Base-by-base conservation (phyloP, 2,329 filamentous ascomycete species). In the Salinomyces thailandicus region DNA sequence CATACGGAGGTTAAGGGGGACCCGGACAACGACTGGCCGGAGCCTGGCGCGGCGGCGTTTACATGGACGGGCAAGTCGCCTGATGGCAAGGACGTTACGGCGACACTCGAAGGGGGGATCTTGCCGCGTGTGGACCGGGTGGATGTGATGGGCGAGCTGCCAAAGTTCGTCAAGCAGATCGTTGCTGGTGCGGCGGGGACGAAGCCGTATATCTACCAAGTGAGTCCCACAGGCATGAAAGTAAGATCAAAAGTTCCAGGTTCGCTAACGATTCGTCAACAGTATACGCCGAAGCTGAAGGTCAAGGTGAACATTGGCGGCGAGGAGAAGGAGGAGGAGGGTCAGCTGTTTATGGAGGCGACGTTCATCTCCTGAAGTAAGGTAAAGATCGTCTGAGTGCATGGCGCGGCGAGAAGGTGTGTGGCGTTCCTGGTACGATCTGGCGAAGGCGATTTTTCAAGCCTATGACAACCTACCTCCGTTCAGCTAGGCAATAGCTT, bases 141-240 rank as follows among this genome's bases (percentile, higher is more conserved):
- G 46, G 91, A 98, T 63, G 81, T 98, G 52, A 93, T 98, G 85
- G 85, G 83, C 16, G 87, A 98, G 62, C 82, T 98, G 22, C 91
- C 91, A 3, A 85, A 81, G 18, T 93, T 98, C 53, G 80, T 98
- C 61, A 98, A 98, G 75, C 79, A 79, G 51, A 85, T 98, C 57
- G 86, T 93, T 17, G 84, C 84, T 29, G 80, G 75, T 46, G 85
- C 89, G 9, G 85, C 81, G 3, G 91, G 91, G 44, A 93, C 91
- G 18, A 91, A 86, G 68, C 91, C 91, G 4, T 98, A 95, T 62
- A 96, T 98, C 52, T 98, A 95, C 65, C 91, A 93, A 72, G 85
- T 87, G 62, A 48, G 71, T n/a, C n/a, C n/a, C n/a, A n/a, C n/a
- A 18, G n/a, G 37, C 13, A 6, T 32, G 3, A 15, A 30, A 11